Percentiles rank a stretch among this genome's conserved stretches.
Conservation (phyloP, 768 basidiomycete genomes). For the Gelatoporia subvermispora region DNA sequence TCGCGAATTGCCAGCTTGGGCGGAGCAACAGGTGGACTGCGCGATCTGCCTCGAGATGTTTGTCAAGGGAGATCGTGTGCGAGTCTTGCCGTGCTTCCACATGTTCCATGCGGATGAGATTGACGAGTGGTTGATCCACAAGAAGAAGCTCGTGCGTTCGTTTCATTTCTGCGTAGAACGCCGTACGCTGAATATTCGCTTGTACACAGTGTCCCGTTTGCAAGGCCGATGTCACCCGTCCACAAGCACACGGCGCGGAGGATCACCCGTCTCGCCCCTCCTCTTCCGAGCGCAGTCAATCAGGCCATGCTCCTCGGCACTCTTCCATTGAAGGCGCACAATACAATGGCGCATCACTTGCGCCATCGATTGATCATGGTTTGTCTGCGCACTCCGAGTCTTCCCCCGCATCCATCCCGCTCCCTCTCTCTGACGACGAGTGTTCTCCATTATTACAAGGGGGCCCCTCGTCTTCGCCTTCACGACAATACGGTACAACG, state of each 20-base stretch:
- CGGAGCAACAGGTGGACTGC: constrained; percentile 79
- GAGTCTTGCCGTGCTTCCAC: constrained; percentile 91
- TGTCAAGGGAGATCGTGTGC: constrained; percentile 80
- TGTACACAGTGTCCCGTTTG: constrained; percentile 77
- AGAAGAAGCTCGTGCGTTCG: constrained; percentile 81
- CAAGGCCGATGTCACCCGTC: constrained; percentile 84
- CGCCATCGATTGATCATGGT: too few species aligned
- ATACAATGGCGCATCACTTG: too few species aligned
- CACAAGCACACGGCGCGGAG: constrained; percentile 10
- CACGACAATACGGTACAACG: too few species aligned
- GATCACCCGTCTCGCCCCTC: neutral
- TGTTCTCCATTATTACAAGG: too few species aligned
- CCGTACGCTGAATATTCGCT: constrained; percentile 5
- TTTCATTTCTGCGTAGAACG: neutral
- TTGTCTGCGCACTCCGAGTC: constrained; percentile 2
- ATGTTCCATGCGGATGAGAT: constrained; percentile 92
- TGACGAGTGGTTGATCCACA: constrained; percentile 87
- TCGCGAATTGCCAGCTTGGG: constrained; percentile 57
- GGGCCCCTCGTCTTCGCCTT: too few species aligned
- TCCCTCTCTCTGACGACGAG: too few species aligned
- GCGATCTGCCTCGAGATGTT: constrained; percentile 92
- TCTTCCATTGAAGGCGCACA: neutral
- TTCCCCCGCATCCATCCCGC: neutral
- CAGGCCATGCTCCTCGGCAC: neutral
- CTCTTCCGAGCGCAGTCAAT: neutral